Conservation (phyloP, 495 filamentous ascomycete species). For the Talaromyces thailandensis region DNA sequence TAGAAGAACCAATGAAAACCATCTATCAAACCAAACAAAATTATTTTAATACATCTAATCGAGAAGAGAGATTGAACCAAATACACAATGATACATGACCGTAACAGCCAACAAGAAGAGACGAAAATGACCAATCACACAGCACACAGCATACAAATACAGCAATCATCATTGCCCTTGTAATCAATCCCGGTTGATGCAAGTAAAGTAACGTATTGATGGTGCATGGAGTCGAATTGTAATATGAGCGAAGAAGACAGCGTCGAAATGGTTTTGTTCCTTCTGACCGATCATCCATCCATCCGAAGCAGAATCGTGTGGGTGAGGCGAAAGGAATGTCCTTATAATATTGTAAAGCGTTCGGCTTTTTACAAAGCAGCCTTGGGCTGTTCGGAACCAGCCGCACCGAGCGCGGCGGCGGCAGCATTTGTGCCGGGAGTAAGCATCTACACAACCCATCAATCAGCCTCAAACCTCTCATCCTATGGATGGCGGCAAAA, state of each 20-base stretch:
- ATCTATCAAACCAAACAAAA: conserved; percentile 2
- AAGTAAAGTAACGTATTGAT: background rate
- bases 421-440: conserved; percentile 26
- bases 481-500: background rate
- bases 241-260: background rate
- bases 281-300: background rate
- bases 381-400: conserved; percentile 29
- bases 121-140: background rate
- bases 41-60: background rate
- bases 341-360: background rate
- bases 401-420: conserved; percentile 7
- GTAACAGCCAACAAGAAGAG: background rate
- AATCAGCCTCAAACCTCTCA: background rate
- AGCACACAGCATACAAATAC: background rate
- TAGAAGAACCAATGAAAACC: background rate
- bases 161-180: background rate
- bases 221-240: background rate
- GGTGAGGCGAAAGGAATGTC: background rate
- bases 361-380: conserved; percentile 20
- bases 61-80: background rate
- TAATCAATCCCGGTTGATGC: background rate
- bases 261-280: background rate
- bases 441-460: conserved; percentile 29
- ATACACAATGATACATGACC: background rate
- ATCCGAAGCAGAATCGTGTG: background rate